phyloP scores from a whole-genome alignment of 495 filamentous ascomycete genomes.

The Neurospora sp. region DNA sequence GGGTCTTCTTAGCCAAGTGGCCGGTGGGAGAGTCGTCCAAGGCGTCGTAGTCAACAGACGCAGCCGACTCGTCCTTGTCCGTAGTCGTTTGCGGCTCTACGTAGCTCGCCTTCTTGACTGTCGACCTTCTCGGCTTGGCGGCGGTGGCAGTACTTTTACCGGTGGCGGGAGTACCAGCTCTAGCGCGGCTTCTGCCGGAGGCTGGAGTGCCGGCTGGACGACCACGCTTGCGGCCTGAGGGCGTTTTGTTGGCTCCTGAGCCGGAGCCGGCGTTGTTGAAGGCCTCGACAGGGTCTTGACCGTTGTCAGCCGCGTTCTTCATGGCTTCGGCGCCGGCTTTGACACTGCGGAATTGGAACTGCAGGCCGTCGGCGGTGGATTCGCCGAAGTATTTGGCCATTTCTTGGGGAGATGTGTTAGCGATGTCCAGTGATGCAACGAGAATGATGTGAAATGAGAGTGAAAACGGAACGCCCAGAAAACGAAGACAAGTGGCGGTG shows the following conservation, averaged over 20 bases:
- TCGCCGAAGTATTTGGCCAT: conserved; percentile 34
- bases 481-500: neutral
- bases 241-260: neutral
- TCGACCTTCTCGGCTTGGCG: conserved; percentile 2
- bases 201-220: neutral
- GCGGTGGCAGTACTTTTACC: conserved; percentile 6
- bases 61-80: neutral
- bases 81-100: conserved; percentile 4
- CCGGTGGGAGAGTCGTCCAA: conserved; percentile 16
- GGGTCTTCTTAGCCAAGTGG: conserved; percentile 9
- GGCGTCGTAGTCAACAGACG: conserved; percentile 6
- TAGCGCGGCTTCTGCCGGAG: neutral
- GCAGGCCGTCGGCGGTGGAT: conserved; percentile 30
- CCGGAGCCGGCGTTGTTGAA: conserved; percentile 5
- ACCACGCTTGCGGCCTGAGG: neutral
- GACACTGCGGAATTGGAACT: conserved; percentile 38
- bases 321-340: conserved; percentile 31
- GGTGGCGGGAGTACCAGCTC: neutral
- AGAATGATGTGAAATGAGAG: neutral
- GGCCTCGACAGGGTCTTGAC: conserved; percentile 16
- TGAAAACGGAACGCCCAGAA: neutral
- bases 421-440: neutral
- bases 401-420: conserved; percentile 16
- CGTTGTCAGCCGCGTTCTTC: conserved; percentile 20
- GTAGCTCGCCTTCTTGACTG: conserved; percentile 8